Evolutionary conservation across 768 basidiomycete genomes (phyloP).

Genomic region (Xerocomellus chrysenteron): DNA sequence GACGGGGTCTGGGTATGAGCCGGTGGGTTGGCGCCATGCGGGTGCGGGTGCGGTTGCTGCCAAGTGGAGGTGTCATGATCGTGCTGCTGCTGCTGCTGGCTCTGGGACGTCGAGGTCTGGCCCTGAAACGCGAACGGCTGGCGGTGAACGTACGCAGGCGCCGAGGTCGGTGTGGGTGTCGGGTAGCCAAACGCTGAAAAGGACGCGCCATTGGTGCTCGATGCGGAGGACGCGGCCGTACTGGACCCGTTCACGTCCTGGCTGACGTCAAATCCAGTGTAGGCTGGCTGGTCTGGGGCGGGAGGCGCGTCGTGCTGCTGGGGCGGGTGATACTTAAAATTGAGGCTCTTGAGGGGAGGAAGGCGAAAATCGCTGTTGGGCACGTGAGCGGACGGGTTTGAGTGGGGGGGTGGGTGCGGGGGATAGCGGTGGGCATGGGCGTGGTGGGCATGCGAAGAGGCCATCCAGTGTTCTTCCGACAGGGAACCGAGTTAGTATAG

Average conservation of each 20-base stretch:
- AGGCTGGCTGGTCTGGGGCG: constrained; percentile 10
- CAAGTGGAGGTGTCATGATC: constrained; percentile 20
- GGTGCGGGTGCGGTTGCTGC: constrained; percentile 27
- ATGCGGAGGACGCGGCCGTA: not conserved
- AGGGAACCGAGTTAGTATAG: not conserved
- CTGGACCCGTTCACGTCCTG: constrained; percentile 16
- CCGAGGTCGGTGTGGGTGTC: constrained; percentile 24
- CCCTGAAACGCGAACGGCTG: constrained; percentile 21
- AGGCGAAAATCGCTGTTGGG: constrained; percentile 52
- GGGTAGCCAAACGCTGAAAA: constrained; percentile 22
- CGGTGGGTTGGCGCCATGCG: constrained; percentile 8
- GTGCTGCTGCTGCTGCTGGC: constrained; percentile 24
- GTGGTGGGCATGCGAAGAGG: constrained; percentile 40
- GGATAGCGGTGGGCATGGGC: constrained; percentile 35
- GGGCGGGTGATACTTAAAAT: constrained; percentile 49
- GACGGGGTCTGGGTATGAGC: constrained; percentile 18
- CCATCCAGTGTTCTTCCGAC: constrained; percentile 35
- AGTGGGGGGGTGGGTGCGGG: constrained; percentile 3
- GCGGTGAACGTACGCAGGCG: constrained; percentile 20
- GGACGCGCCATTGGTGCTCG: constrained; percentile 14
- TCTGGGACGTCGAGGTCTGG: constrained; percentile 13
- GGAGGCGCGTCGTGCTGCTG: constrained; percentile 20
- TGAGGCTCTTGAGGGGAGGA: constrained; percentile 72
- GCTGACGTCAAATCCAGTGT: constrained; percentile 18
- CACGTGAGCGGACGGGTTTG: constrained; percentile 36